phyloP scores from a whole-genome alignment of 2,329 filamentous ascomycete species.

The Calonectria hongkongensis region DNA sequence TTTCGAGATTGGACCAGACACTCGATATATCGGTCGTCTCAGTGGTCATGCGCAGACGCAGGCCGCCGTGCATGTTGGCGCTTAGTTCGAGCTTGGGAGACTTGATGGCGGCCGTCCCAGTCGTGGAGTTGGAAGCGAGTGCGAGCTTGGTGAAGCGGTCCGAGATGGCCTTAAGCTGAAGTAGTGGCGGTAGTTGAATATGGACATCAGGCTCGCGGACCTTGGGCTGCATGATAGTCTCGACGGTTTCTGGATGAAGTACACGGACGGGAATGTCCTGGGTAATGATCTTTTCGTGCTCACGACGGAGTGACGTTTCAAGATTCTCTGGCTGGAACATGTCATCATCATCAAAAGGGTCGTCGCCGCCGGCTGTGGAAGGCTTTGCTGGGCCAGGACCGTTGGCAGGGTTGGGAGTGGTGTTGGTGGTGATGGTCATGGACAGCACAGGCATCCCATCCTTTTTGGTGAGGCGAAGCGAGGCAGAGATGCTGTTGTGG shows the following conservation, averaged over 20 bases:
- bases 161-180: constrained; percentile 94
- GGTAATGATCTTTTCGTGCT: constrained; percentile 93
- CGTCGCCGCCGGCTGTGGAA: constrained; percentile 56
- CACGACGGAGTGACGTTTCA: constrained; percentile 76
- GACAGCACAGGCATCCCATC: constrained; percentile 90
- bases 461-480: constrained; percentile 93
- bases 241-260: constrained; percentile 87
- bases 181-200: constrained; percentile 89
- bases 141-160: constrained; percentile 96
- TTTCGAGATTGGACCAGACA: constrained; percentile 89
- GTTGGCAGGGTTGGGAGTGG: constrained; percentile 67
- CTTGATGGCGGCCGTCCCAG: constrained; percentile 66
- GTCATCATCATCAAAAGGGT: constrained; percentile 66
- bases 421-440: constrained; percentile 90
- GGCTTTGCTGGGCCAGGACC: constrained; percentile 56
- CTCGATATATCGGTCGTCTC: constrained; percentile 91
- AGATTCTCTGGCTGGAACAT: constrained; percentile 70
- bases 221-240: constrained; percentile 93
- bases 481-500: constrained; percentile 85
- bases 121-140: constrained; percentile 62
- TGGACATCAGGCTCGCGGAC: constrained; percentile 95
- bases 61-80: constrained; percentile 94
- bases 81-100: constrained; percentile 86
- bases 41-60: constrained; percentile 86
- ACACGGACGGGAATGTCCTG: constrained; percentile 98